A percentile compares a stretch with the other conserved stretches of the same genome.
phyloP scores from a whole-genome alignment of 1,284 basidiomycete species.

The Marasmius sp. region DNA sequence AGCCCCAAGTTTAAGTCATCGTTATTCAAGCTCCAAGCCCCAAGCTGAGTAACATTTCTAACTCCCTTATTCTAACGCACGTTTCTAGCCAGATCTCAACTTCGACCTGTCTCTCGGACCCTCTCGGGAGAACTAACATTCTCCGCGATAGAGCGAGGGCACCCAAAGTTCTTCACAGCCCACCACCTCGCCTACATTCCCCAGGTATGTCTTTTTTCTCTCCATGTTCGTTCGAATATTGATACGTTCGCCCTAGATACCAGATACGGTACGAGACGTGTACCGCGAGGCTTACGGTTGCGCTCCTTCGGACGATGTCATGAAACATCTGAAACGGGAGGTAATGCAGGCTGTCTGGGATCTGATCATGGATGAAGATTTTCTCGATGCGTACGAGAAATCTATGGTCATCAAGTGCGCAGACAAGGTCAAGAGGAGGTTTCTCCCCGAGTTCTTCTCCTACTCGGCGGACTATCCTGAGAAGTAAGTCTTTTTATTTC shows the following conservation, averaged over 20 bases:
- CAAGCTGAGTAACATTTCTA: too few relatives aligned
- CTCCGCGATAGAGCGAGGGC: constrained; percentile 13
- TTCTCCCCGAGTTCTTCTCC: constrained; percentile 22
- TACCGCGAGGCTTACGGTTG: constrained; percentile 11
- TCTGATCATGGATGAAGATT: constrained; percentile 25
- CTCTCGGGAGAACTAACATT: too few relatives aligned
- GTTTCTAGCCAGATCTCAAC: too few relatives aligned
- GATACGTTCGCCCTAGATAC: too few relatives aligned
- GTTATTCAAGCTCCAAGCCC: too few relatives aligned
- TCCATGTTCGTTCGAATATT: too few relatives aligned
- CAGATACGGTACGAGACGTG: constrained; percentile 22
- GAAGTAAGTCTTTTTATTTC: constrained; percentile 30
- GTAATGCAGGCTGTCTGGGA: constrained; percentile 27
- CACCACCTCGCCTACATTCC: constrained; percentile 33
- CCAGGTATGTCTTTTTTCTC: too few relatives aligned
- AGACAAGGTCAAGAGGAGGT: constrained; percentile 16
- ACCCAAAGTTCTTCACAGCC: constrained; percentile 10
- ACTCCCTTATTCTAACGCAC: too few relatives aligned
- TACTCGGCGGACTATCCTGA: constrained; percentile 31
- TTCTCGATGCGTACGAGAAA: constrained; percentile 26
- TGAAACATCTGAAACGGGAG: constrained; percentile 25
- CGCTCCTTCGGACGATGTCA: constrained; percentile 2
- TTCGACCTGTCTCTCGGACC: too few relatives aligned
- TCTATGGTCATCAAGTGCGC: constrained; percentile 23
- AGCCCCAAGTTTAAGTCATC: too few relatives aligned